A percentile compares a stretch with the other conserved stretches of the same genome.
Conservation (phyloP, 306 rosid species). For the Aeschynomene evenia region DNA sequence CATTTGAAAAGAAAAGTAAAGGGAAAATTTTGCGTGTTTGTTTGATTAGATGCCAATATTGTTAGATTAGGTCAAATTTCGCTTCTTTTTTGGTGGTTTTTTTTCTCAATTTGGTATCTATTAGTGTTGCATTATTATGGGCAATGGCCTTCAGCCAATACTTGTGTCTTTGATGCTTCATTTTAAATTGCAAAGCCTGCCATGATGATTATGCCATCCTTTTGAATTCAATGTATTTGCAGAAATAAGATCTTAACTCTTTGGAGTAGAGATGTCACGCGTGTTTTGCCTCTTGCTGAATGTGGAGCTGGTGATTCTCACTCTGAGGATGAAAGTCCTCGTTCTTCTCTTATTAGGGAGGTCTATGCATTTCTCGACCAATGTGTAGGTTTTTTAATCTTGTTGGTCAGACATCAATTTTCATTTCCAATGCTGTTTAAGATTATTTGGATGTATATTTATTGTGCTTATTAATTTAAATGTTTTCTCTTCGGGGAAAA, state of each 20-base stretch:
- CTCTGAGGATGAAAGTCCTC: conserved; percentile 56
- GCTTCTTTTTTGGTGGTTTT: not conserved
- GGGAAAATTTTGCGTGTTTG: not conserved
- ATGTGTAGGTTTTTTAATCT: conserved; percentile 66
- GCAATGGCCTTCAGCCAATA: not conserved
- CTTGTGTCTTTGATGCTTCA: not conserved
- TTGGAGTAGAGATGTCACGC: conserved; percentile 91
- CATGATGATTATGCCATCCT: conserved; percentile 21
- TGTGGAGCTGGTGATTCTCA: conserved; percentile 70
- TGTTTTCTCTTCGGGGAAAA: not conserved
- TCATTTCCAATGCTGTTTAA: conserved; percentile 20
- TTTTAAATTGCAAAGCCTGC: conserved; percentile 3
- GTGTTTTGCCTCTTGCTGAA: conserved; percentile 86
- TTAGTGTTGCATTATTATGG: conserved; percentile 1
- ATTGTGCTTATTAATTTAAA: conserved; percentile 13
- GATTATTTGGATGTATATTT: not conserved
- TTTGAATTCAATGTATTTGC: conserved; percentile 42
- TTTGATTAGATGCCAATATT: not conserved
- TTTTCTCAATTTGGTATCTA: conserved; percentile 18
- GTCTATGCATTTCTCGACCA: conserved; percentile 89
- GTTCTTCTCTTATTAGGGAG: conserved; percentile 71
- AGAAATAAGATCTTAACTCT: conserved; percentile 87
- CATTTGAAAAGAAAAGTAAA: not conserved
- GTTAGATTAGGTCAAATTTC: conserved; percentile 19
- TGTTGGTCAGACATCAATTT: conserved; percentile 11